Evolutionary conservation across 2,329 filamentous ascomycete species (phyloP).

Genomic region (Ascochyta clinopodiicola): DNA sequence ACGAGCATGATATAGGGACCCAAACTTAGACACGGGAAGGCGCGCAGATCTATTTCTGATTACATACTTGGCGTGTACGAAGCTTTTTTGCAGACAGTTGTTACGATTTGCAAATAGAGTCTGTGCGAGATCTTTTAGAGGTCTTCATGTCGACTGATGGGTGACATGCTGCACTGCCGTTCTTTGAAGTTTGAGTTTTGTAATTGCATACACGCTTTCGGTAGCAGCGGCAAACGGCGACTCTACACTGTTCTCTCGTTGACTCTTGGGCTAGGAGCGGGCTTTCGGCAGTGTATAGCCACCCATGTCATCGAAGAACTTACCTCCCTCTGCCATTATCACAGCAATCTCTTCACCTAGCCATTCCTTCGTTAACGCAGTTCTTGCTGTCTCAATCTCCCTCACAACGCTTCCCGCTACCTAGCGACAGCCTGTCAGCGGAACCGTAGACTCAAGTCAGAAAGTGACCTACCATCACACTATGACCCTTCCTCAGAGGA

Average conservation of each 20-base stretch:
- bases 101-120: background rate
- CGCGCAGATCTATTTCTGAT: background rate
- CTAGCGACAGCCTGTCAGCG: constrained; percentile 16
- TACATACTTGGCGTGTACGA: background rate
- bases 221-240: background rate
- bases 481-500: constrained; percentile 34
- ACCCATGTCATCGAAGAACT: constrained; percentile 45
- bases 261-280: constrained; percentile 7
- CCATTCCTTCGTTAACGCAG: constrained; percentile 37
- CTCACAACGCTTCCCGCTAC: constrained; percentile 36
- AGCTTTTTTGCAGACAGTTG: background rate
- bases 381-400: constrained; percentile 41
- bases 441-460: background rate
- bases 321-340: constrained; percentile 41
- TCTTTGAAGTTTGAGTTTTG: no score
- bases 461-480: constrained; percentile 32
- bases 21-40: constrained; percentile 8
- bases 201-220: background rate
- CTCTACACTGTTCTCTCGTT: background rate
- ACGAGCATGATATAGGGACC: constrained; percentile 7
- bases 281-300: constrained; percentile 45
- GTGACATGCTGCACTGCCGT: no score
- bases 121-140: background rate
- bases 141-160: no score
- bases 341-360: constrained; percentile 43